A percentile compares a stretch with the other conserved stretches of the same genome.
phyloP scores from a whole-genome alignment of 2,329 filamentous ascomycete genomes.

The Penicillium sumatraense region DNA sequence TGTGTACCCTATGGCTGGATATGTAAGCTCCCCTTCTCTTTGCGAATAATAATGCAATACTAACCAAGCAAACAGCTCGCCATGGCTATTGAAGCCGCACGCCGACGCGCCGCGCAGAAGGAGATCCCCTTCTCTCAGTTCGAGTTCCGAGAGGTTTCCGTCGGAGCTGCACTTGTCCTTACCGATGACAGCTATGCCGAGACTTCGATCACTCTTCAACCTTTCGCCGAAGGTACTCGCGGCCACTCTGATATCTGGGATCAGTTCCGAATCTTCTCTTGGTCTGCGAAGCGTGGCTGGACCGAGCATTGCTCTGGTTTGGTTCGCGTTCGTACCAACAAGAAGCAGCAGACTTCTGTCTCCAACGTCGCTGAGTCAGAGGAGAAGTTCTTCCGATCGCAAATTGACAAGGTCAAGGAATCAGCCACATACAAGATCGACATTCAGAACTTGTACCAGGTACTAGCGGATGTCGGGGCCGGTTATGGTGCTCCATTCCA shows the following conservation, averaged over 20 bases:
- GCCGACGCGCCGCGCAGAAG: slow-evolving; percentile 29
- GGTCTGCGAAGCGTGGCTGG: slow-evolving; percentile 31
- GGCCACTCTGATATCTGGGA: slow-evolving; percentile 35
- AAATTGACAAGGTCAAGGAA: slow-evolving; percentile 14
- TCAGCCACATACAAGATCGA: slow-evolving; percentile 33
- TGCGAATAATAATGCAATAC: neutral
- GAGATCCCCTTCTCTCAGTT: slow-evolving; percentile 47
- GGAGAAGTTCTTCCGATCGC: slow-evolving; percentile 11
- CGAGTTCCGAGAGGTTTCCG: slow-evolving; percentile 54
- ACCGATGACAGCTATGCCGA: slow-evolving; percentile 55
- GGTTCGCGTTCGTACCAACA: slow-evolving; percentile 27
- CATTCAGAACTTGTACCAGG: slow-evolving; percentile 50
- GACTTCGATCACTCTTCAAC: slow-evolving; percentile 54
- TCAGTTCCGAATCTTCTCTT: slow-evolving; percentile 34
- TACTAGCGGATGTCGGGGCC: slow-evolving; percentile 53
- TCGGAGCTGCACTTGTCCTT: slow-evolving; percentile 54
- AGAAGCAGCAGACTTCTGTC: slow-evolving; percentile 23
- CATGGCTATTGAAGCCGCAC: slow-evolving; percentile 40
- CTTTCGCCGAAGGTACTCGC: slow-evolving; percentile 44
- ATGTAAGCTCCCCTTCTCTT: slow-evolving; percentile 10
- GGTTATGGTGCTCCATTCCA: slow-evolving; percentile 59
- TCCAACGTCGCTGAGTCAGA: slow-evolving; percentile 18
- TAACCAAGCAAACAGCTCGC: slow-evolving; percentile 21
- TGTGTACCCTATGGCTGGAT: slow-evolving; percentile 32
- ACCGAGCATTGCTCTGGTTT: slow-evolving; percentile 32